Base-by-base conservation (phyloP, 805 yeast genomes). In the Yarrowia divulgata region DNA sequence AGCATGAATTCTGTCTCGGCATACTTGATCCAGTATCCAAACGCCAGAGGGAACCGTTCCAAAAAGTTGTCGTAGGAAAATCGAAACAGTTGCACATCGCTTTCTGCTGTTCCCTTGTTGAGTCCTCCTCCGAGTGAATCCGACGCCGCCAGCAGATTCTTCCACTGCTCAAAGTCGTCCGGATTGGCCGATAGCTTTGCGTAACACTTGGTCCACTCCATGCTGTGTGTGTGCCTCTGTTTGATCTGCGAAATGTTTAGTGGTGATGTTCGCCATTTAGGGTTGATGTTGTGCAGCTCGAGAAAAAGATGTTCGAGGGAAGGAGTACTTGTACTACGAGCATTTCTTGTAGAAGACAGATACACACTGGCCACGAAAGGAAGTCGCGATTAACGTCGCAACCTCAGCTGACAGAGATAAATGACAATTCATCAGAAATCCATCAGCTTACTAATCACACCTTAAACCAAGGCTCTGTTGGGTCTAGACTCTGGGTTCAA, bases 11-110 rank as follows among this genome's bases (percentile, higher is more conserved):
- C 82, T 9, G 71, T 52, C 67, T 78, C 75, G 16, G 84, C 83
- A 69, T 78, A 79, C 55, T 77, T 73, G 45, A 78, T 77, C 84
- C 84, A 81, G 72, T 80, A 81, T 8, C 82, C 83, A 64, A 77
- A 77, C 9, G 80, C 71, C 43, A 77, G 67, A 0, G 84, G 84
- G 71, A 74, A 81, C 40, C 71, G 69, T 5, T 69, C 68, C 66
- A 81, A 71, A 32, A 80, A 73, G 6, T 70, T 52, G 55, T 78
- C 80, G 58, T 72, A 79, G 23, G 77, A 67, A 34, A 67, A 67
- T 7, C 80, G 73, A 46, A 74, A 73, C 42, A 73, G 69, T 19
- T 73, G 71, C 4, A 79, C 29, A 10, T 73, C 73, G 12, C 70
- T 70, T 19, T 73, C 71, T n/a, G 73, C 63, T 1, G 80, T 74